phyloP scores from a whole-genome alignment of 2,329 filamentous ascomycete genomes.

The Elsinoe perseae region DNA sequence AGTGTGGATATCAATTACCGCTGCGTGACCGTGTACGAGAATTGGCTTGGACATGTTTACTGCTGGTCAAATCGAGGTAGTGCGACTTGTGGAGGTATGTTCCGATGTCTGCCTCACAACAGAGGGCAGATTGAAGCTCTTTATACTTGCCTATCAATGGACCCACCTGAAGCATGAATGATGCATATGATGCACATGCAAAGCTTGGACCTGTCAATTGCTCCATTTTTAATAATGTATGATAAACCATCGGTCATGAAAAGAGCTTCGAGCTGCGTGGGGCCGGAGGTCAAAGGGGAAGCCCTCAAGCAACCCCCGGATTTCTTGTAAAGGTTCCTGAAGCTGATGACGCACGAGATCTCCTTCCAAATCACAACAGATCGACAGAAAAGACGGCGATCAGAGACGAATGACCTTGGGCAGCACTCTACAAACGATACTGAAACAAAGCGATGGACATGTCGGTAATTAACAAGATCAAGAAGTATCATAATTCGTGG shows the following conservation, averaged over 20 bases:
- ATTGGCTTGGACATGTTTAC: slow-evolving; percentile 20
- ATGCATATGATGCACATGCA: too few species aligned
- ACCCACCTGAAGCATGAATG: background rate
- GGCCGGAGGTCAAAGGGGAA: too few species aligned
- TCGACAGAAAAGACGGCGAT: background rate
- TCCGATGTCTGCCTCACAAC: too few species aligned
- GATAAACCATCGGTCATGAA: background rate
- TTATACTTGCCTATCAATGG: background rate
- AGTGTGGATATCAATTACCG: background rate
- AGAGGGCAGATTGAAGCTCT: background rate
- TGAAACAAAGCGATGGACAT: background rate
- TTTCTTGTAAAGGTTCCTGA: background rate
- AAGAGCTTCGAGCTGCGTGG: background rate
- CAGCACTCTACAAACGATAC: background rate
- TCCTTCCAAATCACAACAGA: background rate
- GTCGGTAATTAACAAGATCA: background rate
- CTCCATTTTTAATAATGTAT: background rate
- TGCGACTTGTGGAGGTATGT: too few species aligned
- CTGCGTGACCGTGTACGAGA: slow-evolving; percentile 18
- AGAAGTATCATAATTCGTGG: background rate
- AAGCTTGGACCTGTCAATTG: too few species aligned
- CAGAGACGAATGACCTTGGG: background rate
- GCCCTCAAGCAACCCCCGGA: background rate
- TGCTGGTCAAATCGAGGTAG: background rate
- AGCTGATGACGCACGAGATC: slow-evolving; percentile 7